Percentiles rank a stretch among this genome's conserved stretches.
Evolutionary conservation across 192 early-diverging fungal species (phyloP).

Genomic region (Polychytrium aggregatum): DNA sequence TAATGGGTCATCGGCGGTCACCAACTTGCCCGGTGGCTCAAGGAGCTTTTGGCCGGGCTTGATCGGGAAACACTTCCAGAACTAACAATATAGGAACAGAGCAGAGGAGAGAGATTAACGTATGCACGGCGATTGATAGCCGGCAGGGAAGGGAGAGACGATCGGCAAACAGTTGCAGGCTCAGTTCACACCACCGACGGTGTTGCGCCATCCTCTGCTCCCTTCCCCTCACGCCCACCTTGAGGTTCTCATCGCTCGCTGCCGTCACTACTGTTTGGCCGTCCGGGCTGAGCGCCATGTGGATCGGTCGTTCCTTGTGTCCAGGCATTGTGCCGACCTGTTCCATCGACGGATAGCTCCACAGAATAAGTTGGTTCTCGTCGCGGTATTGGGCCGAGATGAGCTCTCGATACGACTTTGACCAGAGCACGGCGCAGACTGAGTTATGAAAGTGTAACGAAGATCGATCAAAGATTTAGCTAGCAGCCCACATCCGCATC

Average conservation of each 20-base stretch:
- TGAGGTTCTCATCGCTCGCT: constrained; percentile 30
- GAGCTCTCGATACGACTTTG: constrained; percentile 26
- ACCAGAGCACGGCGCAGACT: constrained; percentile 28
- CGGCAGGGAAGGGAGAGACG: too few species aligned
- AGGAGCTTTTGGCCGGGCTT: constrained; percentile 6
- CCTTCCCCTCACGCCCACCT: constrained; percentile 9
- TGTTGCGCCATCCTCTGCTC: neutral
- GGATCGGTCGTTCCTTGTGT: constrained; percentile 23
- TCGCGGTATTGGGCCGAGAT: constrained; percentile 16
- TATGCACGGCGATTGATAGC: neutral
- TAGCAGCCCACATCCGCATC: too few species aligned
- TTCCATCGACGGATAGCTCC: constrained; percentile 20
- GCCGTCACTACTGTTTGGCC: constrained; percentile 28
- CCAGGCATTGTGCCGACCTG: constrained; percentile 16
- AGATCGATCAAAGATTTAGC: too few species aligned
- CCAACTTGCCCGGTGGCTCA: neutral
- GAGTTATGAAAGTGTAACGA: neutral
- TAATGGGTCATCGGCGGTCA: too few species aligned
- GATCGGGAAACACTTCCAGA: constrained; percentile 22
- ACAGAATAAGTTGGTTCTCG: constrained; percentile 24
- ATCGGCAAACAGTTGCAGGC: neutral
- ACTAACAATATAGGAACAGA: too few species aligned
- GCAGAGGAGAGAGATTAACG: too few species aligned
- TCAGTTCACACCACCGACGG: neutral
- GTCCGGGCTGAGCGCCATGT: constrained; percentile 24